Percentiles rank a stretch among this genome's conserved stretches.
Conservation (phyloP, 2,329 filamentous ascomycete species). For the Sphaerulina populicola region DNA sequence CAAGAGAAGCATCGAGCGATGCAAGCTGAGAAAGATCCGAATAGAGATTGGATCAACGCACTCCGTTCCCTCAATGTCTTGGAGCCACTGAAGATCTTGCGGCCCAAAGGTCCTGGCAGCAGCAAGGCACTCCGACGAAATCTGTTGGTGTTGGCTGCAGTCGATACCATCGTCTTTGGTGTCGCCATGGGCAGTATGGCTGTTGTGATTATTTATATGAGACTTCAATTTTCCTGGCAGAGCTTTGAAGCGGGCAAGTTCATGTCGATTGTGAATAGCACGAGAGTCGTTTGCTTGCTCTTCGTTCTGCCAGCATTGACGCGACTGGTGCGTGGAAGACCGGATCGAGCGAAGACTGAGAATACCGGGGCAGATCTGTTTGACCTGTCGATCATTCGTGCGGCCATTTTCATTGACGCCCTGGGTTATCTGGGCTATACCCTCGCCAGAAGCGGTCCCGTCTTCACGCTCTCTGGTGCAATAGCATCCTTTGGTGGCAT, state of each 20-base stretch:
- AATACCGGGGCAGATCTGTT: conserved; percentile 66
- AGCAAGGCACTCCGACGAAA: conserved; percentile 61
- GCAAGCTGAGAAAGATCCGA: conserved; percentile 30
- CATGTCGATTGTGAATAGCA: conserved; percentile 68
- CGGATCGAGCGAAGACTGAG: conserved; percentile 36
- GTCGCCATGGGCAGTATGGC: conserved; percentile 71
- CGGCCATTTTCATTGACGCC: conserved; percentile 67
- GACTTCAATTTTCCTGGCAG: conserved; percentile 72
- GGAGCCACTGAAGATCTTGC: conserved; percentile 67
- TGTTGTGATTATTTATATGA: conserved; percentile 77
- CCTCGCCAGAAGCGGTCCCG: conserved; percentile 50
- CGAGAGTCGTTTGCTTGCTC: conserved; percentile 67
- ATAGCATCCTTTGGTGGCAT: conserved; percentile 73
- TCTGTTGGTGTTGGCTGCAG: conserved; percentile 67
- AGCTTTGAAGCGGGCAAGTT: conserved; percentile 73
- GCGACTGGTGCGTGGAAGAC: conserved; percentile 59
- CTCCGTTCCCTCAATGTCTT: conserved; percentile 55
- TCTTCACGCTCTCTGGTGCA: conserved; percentile 66
- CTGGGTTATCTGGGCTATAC: conserved; percentile 69
- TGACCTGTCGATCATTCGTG: conserved; percentile 68
- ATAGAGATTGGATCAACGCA: conserved; percentile 39
- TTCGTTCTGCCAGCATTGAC: conserved; percentile 68
- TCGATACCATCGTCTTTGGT: conserved; percentile 76
- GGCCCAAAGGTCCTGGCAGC: conserved; percentile 59
- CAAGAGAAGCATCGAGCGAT: conserved; percentile 55